phyloP scores from a whole-genome alignment of 768 basidiomycete genomes.

The Coprinopsis sp. region DNA sequence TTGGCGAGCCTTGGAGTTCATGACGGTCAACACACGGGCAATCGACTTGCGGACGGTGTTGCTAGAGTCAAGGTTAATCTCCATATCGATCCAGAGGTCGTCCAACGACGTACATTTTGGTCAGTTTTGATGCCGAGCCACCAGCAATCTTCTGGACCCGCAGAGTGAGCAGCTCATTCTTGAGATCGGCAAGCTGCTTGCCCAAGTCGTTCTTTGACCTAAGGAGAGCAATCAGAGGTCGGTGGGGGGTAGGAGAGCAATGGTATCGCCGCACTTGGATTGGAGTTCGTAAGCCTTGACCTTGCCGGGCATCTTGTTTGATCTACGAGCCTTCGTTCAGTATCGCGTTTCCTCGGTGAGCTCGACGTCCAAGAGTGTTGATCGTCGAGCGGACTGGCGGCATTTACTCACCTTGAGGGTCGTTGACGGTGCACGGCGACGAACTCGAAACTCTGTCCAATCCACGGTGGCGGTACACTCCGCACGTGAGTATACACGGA shows the following conservation, averaged over 20 bases:
- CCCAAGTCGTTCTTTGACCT: slow-evolving; percentile 97
- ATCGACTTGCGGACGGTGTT: slow-evolving; percentile 96
- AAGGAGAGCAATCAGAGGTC: slow-evolving; percentile 17
- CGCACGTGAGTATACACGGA: no score
- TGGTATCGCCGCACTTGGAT: slow-evolving; percentile 65
- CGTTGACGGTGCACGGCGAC: slow-evolving; percentile 32
- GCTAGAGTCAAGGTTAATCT: slow-evolving; percentile 37
- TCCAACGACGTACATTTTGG: slow-evolving; percentile 77
- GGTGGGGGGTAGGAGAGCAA: neutral
- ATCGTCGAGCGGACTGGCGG: slow-evolving; percentile 16
- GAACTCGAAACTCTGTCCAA: slow-evolving; percentile 16
- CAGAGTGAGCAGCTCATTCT: slow-evolving; percentile 88
- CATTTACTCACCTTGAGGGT: slow-evolving; percentile 41
- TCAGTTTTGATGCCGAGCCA: slow-evolving; percentile 91
- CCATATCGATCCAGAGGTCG: slow-evolving; percentile 5
- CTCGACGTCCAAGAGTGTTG: no score
- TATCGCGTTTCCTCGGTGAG: slow-evolving; percentile 5
- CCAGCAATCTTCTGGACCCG: slow-evolving; percentile 98
- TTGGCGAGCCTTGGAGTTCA: slow-evolving; percentile 96
- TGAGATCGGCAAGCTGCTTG: slow-evolving; percentile 91
- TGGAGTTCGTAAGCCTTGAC: slow-evolving; percentile 96
- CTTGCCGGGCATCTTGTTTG: slow-evolving; percentile 76
- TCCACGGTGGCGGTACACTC: no score
- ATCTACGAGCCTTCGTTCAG: slow-evolving; percentile 19
- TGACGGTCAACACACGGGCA: slow-evolving; percentile 96